A percentile compares a stretch with the other conserved stretches of the same genome.
phyloP scores from a whole-genome alignment of 345 rosid species.

The Lepidium sativum region DNA sequence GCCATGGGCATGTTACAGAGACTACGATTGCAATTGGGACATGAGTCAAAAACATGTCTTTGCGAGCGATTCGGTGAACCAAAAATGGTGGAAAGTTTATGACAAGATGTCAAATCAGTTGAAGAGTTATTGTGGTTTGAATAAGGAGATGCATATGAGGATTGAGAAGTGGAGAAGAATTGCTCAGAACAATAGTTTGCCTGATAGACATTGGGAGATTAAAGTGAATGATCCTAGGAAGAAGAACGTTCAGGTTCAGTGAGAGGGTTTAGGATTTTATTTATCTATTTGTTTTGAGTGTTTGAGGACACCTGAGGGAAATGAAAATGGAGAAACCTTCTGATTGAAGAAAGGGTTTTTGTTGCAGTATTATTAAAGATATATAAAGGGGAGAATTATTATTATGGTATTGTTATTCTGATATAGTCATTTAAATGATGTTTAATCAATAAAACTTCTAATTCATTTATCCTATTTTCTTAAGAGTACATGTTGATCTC shows the following conservation, averaged over 20 bases:
- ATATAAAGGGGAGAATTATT: background rate
- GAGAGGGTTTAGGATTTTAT: no score
- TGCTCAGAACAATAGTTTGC: constrained; percentile 32
- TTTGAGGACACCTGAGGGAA: background rate
- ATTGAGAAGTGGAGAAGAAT: constrained; percentile 52
- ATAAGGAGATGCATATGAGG: constrained; percentile 29
- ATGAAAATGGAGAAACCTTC: background rate
- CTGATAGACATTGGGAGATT: constrained; percentile 63
- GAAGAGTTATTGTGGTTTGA: constrained; percentile 51
- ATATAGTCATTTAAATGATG: no score
- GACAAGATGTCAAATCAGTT: constrained; percentile 52
- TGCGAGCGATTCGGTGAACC: constrained; percentile 58
- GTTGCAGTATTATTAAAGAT: background rate
- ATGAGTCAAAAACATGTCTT: constrained; percentile 19
- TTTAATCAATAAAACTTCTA: no score
- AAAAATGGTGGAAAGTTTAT: constrained; percentile 64
- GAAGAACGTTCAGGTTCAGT: constrained; percentile 18
- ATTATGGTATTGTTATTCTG: background rate
- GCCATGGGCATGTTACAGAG: constrained; percentile 91
- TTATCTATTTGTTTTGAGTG: background rate
- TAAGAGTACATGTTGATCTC: no score
- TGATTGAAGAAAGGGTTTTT: background rate
- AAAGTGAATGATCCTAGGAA: constrained; percentile 48
- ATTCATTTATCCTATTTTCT: no score
- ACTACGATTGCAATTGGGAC: constrained; percentile 95